Evolutionary conservation across 345 rosid species (phyloP).

Genomic region (Salix udensis): DNA sequence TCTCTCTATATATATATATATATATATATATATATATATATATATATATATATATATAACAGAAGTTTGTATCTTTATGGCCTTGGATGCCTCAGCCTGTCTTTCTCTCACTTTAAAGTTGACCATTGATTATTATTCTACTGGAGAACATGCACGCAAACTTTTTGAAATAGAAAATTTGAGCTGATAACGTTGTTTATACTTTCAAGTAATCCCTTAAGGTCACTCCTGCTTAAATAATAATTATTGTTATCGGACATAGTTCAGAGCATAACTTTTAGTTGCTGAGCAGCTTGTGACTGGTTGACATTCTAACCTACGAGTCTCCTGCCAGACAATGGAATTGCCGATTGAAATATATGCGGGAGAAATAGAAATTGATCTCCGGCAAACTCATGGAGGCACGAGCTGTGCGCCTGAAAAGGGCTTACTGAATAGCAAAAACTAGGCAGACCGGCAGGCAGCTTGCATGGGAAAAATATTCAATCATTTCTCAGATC

Average conservation of each 20-base stretch:
- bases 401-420: not conserved
- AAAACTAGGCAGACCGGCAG: not conserved
- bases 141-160: not conserved
- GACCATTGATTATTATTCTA: not conserved
- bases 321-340: not conserved
- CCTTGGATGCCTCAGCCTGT: slow-evolving; percentile 26
- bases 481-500: not conserved
- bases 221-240: not conserved
- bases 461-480: not conserved
- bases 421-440: not conserved
- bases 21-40: too few species aligned
- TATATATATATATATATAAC: too few species aligned
- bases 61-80: not conserved
- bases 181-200: not conserved
- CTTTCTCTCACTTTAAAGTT: not conserved
- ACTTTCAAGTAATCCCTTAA: not conserved
- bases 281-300: not conserved
- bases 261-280: not conserved
- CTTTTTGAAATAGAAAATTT: not conserved
- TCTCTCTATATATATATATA: not conserved
- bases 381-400: not conserved
- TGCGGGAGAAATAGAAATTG: not conserved
- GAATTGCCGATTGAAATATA: not conserved
- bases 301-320: not conserved
- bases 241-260: not conserved